These are phyloP conservation scores for Cynara cardunculus DNA, from an alignment of 129 eudicot genomes.

Conservation along the genomic window DNA sequence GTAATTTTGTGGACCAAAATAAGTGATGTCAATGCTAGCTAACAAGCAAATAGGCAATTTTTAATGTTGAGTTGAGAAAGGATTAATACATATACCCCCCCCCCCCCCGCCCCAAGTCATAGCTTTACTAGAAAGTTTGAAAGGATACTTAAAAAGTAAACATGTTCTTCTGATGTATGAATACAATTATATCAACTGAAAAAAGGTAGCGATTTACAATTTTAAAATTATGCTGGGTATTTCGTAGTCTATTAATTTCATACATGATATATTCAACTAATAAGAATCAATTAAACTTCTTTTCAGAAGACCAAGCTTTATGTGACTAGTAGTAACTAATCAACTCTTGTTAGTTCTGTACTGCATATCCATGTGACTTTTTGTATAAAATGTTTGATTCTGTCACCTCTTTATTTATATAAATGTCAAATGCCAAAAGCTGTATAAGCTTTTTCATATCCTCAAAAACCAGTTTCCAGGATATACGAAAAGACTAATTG, in stretches of 20 bases:
- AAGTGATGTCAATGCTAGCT: no score
- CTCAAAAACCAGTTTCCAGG: slow-evolving; percentile 19
- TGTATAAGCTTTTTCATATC: neutral
- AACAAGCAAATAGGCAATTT: no score
- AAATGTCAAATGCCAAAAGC: slow-evolving; percentile 4
- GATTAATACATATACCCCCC: no score
- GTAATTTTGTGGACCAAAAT: no score
- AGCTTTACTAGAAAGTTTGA: no score
- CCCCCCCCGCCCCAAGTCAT: no score
- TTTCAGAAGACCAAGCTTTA: neutral
- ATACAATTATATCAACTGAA: neutral
- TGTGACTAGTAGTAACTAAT: neutral
- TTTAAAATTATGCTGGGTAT: neutral
- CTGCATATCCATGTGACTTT: neutral
- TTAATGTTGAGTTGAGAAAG: no score
- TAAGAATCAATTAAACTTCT: neutral
- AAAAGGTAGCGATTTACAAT: neutral
- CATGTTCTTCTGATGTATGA: neutral
- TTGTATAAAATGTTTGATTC: neutral
- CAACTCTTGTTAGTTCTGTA: neutral
- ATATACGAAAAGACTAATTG: slow-evolving; percentile 4
- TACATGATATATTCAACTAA: neutral
- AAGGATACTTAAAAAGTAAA: no score
- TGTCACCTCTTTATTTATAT: neutral
- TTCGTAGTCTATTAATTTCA: neutral